Evolutionary conservation across 23 red algal genomes (phyloP), one percentile per base, ranked within the genome.

Genomic region (Gracilaria vermiculophylla): DNA sequence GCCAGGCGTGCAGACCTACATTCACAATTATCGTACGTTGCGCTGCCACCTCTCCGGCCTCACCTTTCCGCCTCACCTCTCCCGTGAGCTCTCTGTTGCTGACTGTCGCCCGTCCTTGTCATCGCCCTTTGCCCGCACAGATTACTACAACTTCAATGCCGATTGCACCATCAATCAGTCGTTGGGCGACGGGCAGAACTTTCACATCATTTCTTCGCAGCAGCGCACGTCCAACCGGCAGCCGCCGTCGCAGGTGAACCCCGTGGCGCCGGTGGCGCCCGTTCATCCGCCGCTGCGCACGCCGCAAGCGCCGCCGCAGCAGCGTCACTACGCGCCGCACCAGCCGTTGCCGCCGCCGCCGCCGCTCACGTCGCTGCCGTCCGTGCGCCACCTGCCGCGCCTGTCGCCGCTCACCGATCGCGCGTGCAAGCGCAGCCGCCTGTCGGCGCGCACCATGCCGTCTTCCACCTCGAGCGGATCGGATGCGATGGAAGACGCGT

Each of bases 61-160:
- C 7, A 5, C 24, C 4, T 43, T 70, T n/a, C n/a, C n/a, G n/a
- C n/a, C n/a, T n/a, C n/a, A n/a, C n/a, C n/a, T n/a, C n/a, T n/a
- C n/a, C n/a, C n/a, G n/a, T n/a, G n/a, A n/a, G n/a, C n/a, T n/a
- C n/a, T n/a, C n/a, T n/a, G 12, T 70, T 29, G 55, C 64, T 43
- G 5, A 23, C 64, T 42, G 61, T 37, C 17, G 21, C 28, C 7
- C 16, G 35, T 70, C 6, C 5, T 70, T 23, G 14, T 36, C 10
- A 4, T 66, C 42, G 16, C 25, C 5, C 42, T 39, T 24, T 14
- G 8, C 20, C 13, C 64, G 13, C 34, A 34, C 34, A 70, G 64
- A 43, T 23, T 70, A 70, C 24, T 70, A 70, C n/a, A 70, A 70
- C 64, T 70, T 70, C 17, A 39, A 70, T 35, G 33, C 64, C 64